Evolutionary conservation across 2,329 filamentous ascomycete genomes (phyloP).

Genomic region (Claviceps africana): DNA sequence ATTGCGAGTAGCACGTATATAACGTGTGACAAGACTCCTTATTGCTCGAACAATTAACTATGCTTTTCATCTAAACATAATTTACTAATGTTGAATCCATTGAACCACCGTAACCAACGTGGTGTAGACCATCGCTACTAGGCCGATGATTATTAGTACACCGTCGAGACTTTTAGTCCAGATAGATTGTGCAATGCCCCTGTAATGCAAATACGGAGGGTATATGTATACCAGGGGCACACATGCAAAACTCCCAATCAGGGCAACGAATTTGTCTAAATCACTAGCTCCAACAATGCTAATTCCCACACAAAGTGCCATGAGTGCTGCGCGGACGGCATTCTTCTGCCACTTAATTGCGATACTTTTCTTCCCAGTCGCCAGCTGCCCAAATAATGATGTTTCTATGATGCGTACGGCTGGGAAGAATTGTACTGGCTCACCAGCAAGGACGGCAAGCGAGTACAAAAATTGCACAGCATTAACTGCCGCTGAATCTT

Average conservation of each 20-base stretch:
- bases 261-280: constrained; percentile 59
- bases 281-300: constrained; percentile 52
- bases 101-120: constrained; percentile 42
- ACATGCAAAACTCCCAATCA: constrained; percentile 61
- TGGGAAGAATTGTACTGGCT: constrained; percentile 62
- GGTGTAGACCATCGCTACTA: constrained; percentile 57
- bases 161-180: constrained; percentile 45
- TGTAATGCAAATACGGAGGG: constrained; percentile 56
- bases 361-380: constrained; percentile 47
- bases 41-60: too few species aligned
- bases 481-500: constrained; percentile 57
- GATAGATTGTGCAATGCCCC: constrained; percentile 45
- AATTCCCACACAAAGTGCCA: constrained; percentile 45
- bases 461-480: constrained; percentile 63
- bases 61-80: too few species aligned
- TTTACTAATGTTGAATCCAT: constrained; percentile 15
- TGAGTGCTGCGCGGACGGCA: constrained; percentile 41
- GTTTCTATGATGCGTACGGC: constrained; percentile 59
- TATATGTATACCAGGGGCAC: constrained; percentile 68
- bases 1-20: too few species aligned
- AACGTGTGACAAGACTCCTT: too few species aligned
- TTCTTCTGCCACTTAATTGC: constrained; percentile 69
- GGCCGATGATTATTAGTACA: constrained; percentile 46
- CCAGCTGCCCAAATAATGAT: constrained; percentile 50
- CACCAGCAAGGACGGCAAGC: constrained; percentile 57